These are phyloP conservation scores for Monilinia laxa DNA, from an alignment of 2,329 filamentous ascomycete genomes.

Conservation along the genomic window DNA sequence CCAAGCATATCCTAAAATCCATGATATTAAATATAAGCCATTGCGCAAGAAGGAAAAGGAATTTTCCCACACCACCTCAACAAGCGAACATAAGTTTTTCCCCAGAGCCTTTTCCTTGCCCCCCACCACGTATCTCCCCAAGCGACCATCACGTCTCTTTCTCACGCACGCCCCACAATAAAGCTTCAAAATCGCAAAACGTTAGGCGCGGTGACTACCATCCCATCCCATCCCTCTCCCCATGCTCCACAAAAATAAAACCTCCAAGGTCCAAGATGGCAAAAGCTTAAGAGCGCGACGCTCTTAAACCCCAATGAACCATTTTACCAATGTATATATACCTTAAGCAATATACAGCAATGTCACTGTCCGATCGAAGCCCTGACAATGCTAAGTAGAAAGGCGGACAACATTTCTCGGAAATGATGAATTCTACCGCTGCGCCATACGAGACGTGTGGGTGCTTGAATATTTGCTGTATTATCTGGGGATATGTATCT, in stretches of 20 bases:
- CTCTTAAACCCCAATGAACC: not conserved
- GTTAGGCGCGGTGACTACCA: not conserved
- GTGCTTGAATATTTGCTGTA: not conserved
- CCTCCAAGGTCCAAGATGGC: not conserved
- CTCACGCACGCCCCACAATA: not conserved
- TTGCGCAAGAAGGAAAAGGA: not conserved
- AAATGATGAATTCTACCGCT: conserved; percentile 6
- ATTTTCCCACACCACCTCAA: not conserved
- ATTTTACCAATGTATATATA: too few species aligned
- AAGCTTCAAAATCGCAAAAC: not conserved
- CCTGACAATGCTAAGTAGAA: conserved; percentile 3
- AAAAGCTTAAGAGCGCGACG: conserved; percentile 6
- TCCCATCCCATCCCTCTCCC: not conserved
- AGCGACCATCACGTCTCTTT: not conserved
- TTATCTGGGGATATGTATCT: not conserved
- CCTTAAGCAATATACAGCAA: too few species aligned
- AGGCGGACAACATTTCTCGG: not conserved
- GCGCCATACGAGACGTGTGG: conserved; percentile 9
- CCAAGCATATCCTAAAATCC: not conserved
- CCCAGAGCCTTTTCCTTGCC: not conserved
- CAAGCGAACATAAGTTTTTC: not conserved
- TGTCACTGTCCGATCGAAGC: not conserved
- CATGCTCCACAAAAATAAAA: not conserved
- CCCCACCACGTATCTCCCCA: not conserved
- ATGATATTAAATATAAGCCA: too few species aligned